phyloP scores from a whole-genome alignment of 768 basidiomycete species.

The Boletus reticulatus region DNA sequence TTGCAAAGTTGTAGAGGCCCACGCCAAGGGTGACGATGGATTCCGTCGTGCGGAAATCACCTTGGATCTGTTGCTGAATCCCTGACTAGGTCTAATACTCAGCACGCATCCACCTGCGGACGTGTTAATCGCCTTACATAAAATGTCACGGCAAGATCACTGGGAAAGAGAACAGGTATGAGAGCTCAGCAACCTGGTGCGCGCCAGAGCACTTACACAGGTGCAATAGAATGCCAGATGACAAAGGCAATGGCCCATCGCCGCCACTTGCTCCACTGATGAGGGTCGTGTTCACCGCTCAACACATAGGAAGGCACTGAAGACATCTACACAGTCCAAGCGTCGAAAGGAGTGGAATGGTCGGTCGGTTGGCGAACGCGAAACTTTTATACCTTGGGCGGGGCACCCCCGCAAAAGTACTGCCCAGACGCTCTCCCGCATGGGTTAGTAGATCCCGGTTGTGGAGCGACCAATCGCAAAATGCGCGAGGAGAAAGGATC shows the following conservation, averaged over 20 bases:
- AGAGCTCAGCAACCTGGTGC: background rate
- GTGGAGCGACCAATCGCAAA: conserved; percentile 21
- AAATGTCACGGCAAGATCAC: conserved; percentile 26
- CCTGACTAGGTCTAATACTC: conserved; percentile 21
- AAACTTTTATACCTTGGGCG: conserved; percentile 15
- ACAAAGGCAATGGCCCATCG: conserved; percentile 29
- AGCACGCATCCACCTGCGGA: background rate
- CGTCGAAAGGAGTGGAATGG: background rate
- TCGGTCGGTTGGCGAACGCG: background rate
- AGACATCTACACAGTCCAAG: conserved; percentile 16
- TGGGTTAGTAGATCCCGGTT: background rate
- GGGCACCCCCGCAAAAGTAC: too few relatives aligned
- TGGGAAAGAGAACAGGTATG: background rate
- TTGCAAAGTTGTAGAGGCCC: conserved; percentile 28
- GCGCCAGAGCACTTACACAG: conserved; percentile 19
- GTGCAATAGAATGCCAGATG: conserved; percentile 30
- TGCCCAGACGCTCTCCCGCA: too few relatives aligned
- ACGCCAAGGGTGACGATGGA: conserved; percentile 26
- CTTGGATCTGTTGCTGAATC: conserved; percentile 27
- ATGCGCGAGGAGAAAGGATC: conserved; percentile 5
- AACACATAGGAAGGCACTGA: conserved; percentile 13
- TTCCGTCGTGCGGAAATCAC: conserved; percentile 18
- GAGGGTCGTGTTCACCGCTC: conserved; percentile 24
- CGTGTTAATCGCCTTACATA: conserved; percentile 16
- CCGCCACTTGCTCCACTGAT: conserved; percentile 26